Evolutionary conservation across 2,329 filamentous ascomycete species (phyloP).

Genomic region (Penicillium hesseltinei): DNA sequence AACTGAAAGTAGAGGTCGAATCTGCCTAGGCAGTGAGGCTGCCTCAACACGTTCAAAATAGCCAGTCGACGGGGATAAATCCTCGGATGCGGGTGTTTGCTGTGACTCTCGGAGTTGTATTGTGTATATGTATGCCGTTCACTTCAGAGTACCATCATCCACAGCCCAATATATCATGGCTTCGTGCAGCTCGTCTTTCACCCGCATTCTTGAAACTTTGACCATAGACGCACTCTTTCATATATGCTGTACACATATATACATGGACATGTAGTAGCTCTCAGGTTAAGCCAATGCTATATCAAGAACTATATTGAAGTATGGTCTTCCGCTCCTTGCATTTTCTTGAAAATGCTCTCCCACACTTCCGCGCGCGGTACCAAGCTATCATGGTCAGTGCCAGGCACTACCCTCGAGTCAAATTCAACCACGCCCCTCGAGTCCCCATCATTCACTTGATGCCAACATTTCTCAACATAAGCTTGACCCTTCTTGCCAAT

Average conservation of each 20-base stretch:
- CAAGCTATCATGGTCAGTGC: slow-evolving; percentile 43
- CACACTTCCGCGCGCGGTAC: slow-evolving; percentile 17
- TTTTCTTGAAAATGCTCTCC: slow-evolving; percentile 14
- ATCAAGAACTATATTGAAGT: not conserved
- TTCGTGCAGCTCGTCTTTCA: not conserved
- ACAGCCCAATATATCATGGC: not conserved
- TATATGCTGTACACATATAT: not conserved
- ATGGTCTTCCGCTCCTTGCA: not conserved
- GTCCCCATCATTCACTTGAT: slow-evolving; percentile 15
- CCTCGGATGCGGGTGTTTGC: not conserved
- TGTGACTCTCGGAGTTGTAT: not conserved
- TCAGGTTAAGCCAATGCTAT: not conserved
- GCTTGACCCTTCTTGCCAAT: slow-evolving; percentile 42
- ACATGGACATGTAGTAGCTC: not conserved
- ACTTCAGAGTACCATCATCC: not conserved
- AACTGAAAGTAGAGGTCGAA: not conserved
- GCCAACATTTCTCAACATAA: slow-evolving; percentile 48
- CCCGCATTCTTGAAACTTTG: not conserved
- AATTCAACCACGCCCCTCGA: slow-evolving; percentile 36
- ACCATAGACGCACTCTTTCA: not conserved
- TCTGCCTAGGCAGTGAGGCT: not conserved
- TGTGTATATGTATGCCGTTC: not conserved
- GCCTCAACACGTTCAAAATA: not conserved
- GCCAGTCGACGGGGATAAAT: too few relatives aligned
- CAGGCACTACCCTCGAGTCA: slow-evolving; percentile 26